These are phyloP conservation scores for Fusarium papillatum DNA, from an alignment of 2,329 filamentous ascomycete species.

Conservation along the genomic window DNA sequence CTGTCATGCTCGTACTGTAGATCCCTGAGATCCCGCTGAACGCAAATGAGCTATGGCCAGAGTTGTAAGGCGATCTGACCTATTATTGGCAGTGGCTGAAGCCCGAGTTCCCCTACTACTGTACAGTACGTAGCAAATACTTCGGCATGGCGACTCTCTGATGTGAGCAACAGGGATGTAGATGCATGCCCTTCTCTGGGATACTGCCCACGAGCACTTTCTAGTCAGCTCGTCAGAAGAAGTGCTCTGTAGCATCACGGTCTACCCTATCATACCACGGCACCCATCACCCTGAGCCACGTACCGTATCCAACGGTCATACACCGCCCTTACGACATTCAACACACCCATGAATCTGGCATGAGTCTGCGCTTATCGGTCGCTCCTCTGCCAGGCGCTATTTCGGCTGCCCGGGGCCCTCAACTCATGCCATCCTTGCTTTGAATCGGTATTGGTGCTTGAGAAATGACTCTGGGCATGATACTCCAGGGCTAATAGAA, in stretches of 20 bases:
- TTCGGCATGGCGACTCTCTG: slow-evolving; percentile 4
- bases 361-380: not conserved
- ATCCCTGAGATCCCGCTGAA: not conserved
- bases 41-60: not conserved
- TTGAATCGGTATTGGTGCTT: slow-evolving; percentile 28
- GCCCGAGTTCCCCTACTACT: not conserved
- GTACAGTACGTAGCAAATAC: not conserved
- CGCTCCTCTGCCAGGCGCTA: slow-evolving; percentile 14
- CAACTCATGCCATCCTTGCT: slow-evolving; percentile 21
- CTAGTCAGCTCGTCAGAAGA: not conserved
- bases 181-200: not conserved
- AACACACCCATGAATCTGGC: not conserved
- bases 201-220: not conserved
- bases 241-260: not conserved
- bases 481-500: slow-evolving; percentile 14
- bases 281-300: slow-evolving; percentile 3
- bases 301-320: slow-evolving; percentile 6
- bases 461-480: slow-evolving; percentile 20
- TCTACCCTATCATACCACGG: not conserved
- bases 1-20: not conserved
- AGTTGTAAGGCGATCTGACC: not conserved
- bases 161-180: slow-evolving; percentile 3
- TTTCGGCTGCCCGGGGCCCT: slow-evolving; percentile 29
- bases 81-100: slow-evolving; percentile 6
- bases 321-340: slow-evolving; percentile 8